Base-by-base conservation (phyloP, 805 yeast genomes). In the Lachancea nothofagi region DNA sequence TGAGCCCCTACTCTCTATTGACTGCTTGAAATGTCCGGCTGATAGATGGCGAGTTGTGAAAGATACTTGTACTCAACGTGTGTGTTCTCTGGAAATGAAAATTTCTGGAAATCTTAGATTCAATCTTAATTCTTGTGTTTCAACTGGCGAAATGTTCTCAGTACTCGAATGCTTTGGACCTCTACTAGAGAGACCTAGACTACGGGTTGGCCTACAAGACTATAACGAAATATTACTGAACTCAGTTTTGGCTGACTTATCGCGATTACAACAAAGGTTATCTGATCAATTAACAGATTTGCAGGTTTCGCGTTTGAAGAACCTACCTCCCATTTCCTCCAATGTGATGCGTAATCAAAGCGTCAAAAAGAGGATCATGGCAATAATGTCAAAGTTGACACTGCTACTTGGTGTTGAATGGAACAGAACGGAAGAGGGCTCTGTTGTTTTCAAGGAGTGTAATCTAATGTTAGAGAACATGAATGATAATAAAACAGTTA, bases 381-480 rank as follows among this genome's bases (percentile, higher is more conserved):
- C 60, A 18, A 54, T 78, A n/a, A 50, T 67, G 23, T 48, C 55
- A 3, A 65, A 76, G 22, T 58, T 80, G 6, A 76, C 73, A 31
- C 56, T 67, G 9, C 67, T 80, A 3, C 60, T 82, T 6, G 84
- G 88, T 0, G 53, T 66, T 13, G 76, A 77, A 6, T 82, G 89
- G 89, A 62, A 57, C 15, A 61, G 67, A 7, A 77, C 75, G 42
- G 72, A 80, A 2, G 87, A 80, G 38, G 96, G 96, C 0, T 72
- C 70, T 38, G 74, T 71, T 44, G 72, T 90, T 1, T 64, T 71
- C 8, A 56, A 65, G 1, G 84, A 77, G 43, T 67, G 75, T 18
- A 48, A 55, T 2, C 57, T 64, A 0, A 65, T 83, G 34, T 50
- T 66, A n/a, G 59, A 65, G 18, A 73, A 70, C 34, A 57, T 78